Base-by-base conservation (phyloP, 179 eudicot genomes). In the Silene noctiflora region DNA sequence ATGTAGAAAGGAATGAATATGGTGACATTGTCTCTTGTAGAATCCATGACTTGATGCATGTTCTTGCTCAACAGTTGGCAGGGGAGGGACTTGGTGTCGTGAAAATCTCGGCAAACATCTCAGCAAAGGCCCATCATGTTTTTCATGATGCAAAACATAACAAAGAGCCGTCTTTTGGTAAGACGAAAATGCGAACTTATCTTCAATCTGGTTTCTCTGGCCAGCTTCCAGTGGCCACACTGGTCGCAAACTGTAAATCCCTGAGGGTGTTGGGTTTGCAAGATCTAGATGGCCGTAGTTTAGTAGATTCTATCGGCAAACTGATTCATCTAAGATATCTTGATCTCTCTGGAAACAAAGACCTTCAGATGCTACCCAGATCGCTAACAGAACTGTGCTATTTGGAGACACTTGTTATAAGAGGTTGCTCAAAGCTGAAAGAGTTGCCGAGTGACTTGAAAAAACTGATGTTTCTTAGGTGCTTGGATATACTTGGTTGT, bases 301-400 rank as follows among this genome's bases (percentile, higher is more conserved):
- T 82, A 22, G 76, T 85, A 0, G 65, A 59, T 4, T 59, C 63
- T 3, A 72, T 80, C 9, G 77, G 80, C 7, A 25, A 8, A 27
- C 62, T 81, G n/a, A 24, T 73, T 21, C 84, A 81, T 81, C 58
- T 81, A 48, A 77, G 81, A 44, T 77, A 77, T 72, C 74, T 81
- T 48, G 59, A 81, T 55, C 78, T 81, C 25, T 67, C 72, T 29
- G 4, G 17, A 4, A 80, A 60, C 59, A 0, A 1, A 1, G 3
- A 5, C 0, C 19, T 81, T n/a, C 39, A 58, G 33, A 8, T 3
- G 70, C 75, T 81, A 14, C 83, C 83, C 33, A 17, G 5, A 5
- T 77, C 71, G 11, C 24, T 81, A 2, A 46, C 75, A 33, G 29
- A 74, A 13, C 64, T 77, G 6, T 39, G 62, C 68, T 46, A 77